These are phyloP conservation scores for Linanthus parryae DNA, from an alignment of 148 eudicot genomes.

Conservation along the genomic window DNA sequence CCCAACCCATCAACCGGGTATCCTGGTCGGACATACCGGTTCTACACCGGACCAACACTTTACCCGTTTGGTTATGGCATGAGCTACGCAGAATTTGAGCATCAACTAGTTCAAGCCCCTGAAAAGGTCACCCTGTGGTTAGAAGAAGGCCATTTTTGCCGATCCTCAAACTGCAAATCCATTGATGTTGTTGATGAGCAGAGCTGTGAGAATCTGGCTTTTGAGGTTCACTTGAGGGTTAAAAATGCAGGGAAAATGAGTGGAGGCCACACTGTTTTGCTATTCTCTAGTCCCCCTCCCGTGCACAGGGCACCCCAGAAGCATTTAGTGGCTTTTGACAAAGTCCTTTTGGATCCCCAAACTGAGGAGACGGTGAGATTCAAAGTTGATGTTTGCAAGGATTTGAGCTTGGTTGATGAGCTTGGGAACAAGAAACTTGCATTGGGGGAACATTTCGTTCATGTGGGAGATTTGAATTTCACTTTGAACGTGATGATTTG, in stretches of 20 bases:
- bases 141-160: slow-evolving; percentile 50
- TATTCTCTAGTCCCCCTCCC: slow-evolving; percentile 57
- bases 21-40: slow-evolving; percentile 66
- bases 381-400: slow-evolving; percentile 67
- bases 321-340: slow-evolving; percentile 69
- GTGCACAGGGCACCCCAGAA: slow-evolving; percentile 69
- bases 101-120: slow-evolving; percentile 56
- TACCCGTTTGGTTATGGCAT: slow-evolving; percentile 55
- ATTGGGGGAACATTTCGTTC: slow-evolving; percentile 63
- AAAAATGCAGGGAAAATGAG: slow-evolving; percentile 44
- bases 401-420: slow-evolving; percentile 81
- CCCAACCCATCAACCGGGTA: slow-evolving; percentile 50
- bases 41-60: slow-evolving; percentile 55
- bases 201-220: slow-evolving; percentile 35
- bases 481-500: slow-evolving; percentile 40
- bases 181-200: slow-evolving; percentile 42
- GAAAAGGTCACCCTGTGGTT: slow-evolving; percentile 39
- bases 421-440: slow-evolving; percentile 55
- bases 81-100: slow-evolving; percentile 50
- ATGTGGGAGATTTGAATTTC: slow-evolving; percentile 62
- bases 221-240: slow-evolving; percentile 56
- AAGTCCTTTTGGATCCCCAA: slow-evolving; percentile 49
- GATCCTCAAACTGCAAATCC: slow-evolving; percentile 48
- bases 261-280: slow-evolving; percentile 62
- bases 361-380: slow-evolving; percentile 47